Base-by-base conservation (phyloP, 202 grass and related monocot species). In the Zizania palustris region DNA sequence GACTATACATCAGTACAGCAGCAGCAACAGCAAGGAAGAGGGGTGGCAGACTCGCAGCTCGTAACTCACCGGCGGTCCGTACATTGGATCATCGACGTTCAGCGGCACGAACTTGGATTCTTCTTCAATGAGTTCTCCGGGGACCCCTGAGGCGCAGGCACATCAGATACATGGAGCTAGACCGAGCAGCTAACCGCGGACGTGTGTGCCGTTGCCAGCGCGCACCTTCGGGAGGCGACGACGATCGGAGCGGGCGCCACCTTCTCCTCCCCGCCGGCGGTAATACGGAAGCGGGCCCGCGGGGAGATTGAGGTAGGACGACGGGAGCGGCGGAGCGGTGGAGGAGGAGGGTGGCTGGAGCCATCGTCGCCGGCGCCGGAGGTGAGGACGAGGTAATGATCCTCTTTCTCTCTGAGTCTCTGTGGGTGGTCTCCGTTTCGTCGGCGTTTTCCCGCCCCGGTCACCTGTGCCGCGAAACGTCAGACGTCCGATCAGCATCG, bases 61-160 rank as follows among this genome's bases (percentile, higher is more conserved):
- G 53, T 20, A 60, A 83, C 95, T 92, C 88, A 97, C 95, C 74
- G 91, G 89, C 3, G 91, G 91, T 48, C 91, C 89, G 84, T 92
- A 97, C 77, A 86, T 86, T 45, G 91, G 85, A 60, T 97, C 95
- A 2, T 97, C 95, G 72, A 56, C 77, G 75, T 90, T 90, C 72
- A 97, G 67, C 45, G 95, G 89, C 65, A 94, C 89, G 63, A 97
- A 97, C 55, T 94, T 94, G 82, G 95, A 90, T 58, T 86, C 91
- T 75, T 97, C 91, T 65, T 90, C 91, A 67, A 80, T 75, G 44
- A 94, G 74, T 67, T 97, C 89, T 22, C 54, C 57, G 11, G 95
- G 89, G 45, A 55, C 46, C n/a, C 89, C 91, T 97, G 89, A 20
- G 49, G 79, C 8, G 64, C 40, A 58, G 2, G 43, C 11, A 19